Evolutionary conservation across 2,329 filamentous ascomycete genomes (phyloP).

Genomic region (Phyllosticta capitalensis): DNA sequence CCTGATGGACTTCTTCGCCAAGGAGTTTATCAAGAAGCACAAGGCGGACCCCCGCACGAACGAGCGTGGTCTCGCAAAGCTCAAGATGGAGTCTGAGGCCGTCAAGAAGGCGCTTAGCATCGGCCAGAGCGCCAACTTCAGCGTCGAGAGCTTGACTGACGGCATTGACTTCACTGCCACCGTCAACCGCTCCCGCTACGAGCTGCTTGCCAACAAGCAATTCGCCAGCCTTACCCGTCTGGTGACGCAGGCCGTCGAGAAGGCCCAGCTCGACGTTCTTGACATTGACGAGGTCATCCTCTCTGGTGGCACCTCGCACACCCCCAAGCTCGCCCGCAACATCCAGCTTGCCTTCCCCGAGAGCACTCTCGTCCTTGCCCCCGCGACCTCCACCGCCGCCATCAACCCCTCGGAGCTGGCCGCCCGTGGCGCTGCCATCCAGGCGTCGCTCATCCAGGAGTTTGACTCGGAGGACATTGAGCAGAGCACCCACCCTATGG

Average conservation of each 20-base stretch:
- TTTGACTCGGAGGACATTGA: constrained; percentile 91
- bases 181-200: constrained; percentile 88
- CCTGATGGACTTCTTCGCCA: constrained; percentile 91
- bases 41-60: constrained; percentile 73
- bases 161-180: constrained; percentile 86
- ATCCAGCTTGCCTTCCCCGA: constrained; percentile 72
- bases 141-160: constrained; percentile 80
- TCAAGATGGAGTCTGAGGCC: constrained; percentile 82
- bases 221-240: constrained; percentile 82
- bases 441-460: constrained; percentile 87
- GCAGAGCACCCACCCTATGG: constrained; percentile 89
- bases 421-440: constrained; percentile 84
- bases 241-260: constrained; percentile 76
- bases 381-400: constrained; percentile 64
- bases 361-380: constrained; percentile 68
- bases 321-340: constrained; percentile 81
- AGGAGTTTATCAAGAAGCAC: constrained; percentile 98
- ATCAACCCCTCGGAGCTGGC: constrained; percentile 91
- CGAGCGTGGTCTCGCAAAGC: constrained; percentile 74
- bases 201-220: constrained; percentile 76
- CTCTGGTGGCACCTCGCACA: constrained; percentile 85
- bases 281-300: constrained; percentile 94
- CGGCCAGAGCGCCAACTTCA: constrained; percentile 81
- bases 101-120: constrained; percentile 88
- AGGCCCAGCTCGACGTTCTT: constrained; percentile 83